These are phyloP conservation scores for Paecilomyces formosus DNA, from an alignment of 2,329 filamentous ascomycete species.

Conservation along the genomic window DNA sequence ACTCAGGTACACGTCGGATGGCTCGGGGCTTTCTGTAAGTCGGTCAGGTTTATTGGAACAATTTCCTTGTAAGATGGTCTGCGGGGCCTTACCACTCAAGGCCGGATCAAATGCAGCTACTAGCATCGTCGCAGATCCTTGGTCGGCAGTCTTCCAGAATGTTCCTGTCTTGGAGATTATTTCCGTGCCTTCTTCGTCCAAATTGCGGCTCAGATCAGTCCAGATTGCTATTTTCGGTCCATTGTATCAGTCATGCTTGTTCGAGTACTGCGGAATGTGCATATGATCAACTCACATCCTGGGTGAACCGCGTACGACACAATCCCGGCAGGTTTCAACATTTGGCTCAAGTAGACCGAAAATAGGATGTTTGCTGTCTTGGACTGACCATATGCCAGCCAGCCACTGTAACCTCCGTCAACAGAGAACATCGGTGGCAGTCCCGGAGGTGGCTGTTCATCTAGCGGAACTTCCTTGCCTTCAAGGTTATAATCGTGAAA, in stretches of 20 bases:
- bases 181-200: constrained; percentile 12
- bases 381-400: constrained; percentile 28
- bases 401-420: constrained; percentile 5
- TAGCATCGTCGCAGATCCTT: constrained; percentile 37
- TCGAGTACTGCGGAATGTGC: not conserved
- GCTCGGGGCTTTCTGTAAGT: constrained; percentile 6
- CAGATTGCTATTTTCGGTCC: constrained; percentile 13
- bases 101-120: constrained; percentile 39
- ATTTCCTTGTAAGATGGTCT: not conserved
- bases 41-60: not conserved
- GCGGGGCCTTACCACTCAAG: constrained; percentile 17
- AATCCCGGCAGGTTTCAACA: constrained; percentile 19
- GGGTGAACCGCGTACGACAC: constrained; percentile 34
- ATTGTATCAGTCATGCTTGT: not conserved
- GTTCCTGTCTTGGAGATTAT: constrained; percentile 18
- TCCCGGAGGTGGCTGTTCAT: constrained; percentile 5
- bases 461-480: constrained; percentile 5
- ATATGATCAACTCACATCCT: constrained; percentile 17
- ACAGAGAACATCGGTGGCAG: constrained; percentile 2
- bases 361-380: constrained; percentile 38
- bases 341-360: constrained; percentile 26
- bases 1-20: constrained; percentile 19
- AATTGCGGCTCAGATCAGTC: constrained; percentile 11
- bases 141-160: constrained; percentile 29
- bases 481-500: constrained; percentile 23